Conservation (phyloP, 306 rosid species). For the Citrullus amarus region DNA sequence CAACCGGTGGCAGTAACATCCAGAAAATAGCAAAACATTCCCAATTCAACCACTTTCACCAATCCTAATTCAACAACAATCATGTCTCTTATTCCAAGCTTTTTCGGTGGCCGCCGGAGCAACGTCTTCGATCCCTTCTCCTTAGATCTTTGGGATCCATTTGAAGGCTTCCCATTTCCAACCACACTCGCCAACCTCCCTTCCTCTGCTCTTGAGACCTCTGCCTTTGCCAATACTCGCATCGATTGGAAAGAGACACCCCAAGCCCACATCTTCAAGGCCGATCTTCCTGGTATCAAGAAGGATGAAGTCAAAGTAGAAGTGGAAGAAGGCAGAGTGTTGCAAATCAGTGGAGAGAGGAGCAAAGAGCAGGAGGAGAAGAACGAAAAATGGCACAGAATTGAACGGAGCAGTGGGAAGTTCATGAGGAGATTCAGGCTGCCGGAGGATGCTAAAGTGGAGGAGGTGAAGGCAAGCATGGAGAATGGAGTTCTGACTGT, state of each 20-base stretch:
- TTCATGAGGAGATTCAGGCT: conserved; percentile 23
- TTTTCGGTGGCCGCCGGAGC: conserved; percentile 14
- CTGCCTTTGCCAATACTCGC: conserved; percentile 18
- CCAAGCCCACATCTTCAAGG: conserved; percentile 25
- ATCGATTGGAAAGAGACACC: conserved; percentile 31
- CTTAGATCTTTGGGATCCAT: conserved; percentile 18
- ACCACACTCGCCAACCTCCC: neutral
- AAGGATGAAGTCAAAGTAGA: conserved; percentile 22
- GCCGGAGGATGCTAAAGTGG: conserved; percentile 19
- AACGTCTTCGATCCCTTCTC: conserved; percentile 21
- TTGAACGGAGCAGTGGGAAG: conserved; percentile 26
- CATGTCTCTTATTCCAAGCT: conserved; percentile 12
- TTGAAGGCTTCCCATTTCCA: conserved; percentile 3
- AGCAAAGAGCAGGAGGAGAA: conserved; percentile 15
- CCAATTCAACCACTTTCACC: too few relatives aligned
- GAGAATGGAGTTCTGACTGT: conserved; percentile 21
- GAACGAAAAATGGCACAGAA: conserved; percentile 25
- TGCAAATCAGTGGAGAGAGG: conserved; percentile 25
- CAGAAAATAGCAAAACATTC: too few relatives aligned
- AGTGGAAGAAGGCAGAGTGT: conserved; percentile 15
- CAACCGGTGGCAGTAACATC: neutral
- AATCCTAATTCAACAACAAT: neutral
- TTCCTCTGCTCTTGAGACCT: neutral
- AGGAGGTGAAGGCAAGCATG: conserved; percentile 16
- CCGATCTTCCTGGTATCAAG: conserved; percentile 20